Conservation (phyloP, 306 rosid species). For the Inga leiocalycina region DNA sequence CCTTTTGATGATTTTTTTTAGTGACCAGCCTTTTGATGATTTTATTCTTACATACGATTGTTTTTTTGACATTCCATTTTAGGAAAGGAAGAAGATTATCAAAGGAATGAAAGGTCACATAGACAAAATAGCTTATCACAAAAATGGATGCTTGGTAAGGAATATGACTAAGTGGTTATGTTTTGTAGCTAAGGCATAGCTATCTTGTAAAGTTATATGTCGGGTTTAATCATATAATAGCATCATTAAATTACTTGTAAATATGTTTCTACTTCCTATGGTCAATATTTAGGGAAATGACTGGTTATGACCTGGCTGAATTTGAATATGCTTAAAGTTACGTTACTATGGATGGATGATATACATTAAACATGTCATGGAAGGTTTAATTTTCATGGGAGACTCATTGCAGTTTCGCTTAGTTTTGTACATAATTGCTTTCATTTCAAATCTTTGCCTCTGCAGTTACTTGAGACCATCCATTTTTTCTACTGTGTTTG, state of each 20-base stretch:
- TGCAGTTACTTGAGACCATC: background rate
- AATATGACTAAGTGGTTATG: slow-evolving; percentile 23
- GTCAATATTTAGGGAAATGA: background rate
- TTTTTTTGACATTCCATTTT: slow-evolving; percentile 37
- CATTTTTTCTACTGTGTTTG: background rate
- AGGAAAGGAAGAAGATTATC: slow-evolving; percentile 95
- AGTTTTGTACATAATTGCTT: background rate
- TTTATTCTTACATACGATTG: slow-evolving; percentile 28
- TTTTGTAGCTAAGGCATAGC: slow-evolving; percentile 21
- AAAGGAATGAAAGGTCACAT: slow-evolving; percentile 88
- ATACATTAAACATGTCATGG: background rate
- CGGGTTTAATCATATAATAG: background rate
- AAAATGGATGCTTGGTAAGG: slow-evolving; percentile 80
- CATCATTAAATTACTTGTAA: background rate
- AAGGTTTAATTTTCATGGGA: slow-evolving; percentile 4
- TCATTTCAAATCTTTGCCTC: background rate
- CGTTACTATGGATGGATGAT: background rate
- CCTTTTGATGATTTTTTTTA: slow-evolving; percentile 21
- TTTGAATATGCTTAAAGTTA: background rate
- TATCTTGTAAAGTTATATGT: slow-evolving; percentile 19
- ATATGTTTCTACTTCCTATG: slow-evolving; percentile 7
- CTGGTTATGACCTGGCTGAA: slow-evolving; percentile 1
- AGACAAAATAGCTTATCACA: slow-evolving; percentile 72
- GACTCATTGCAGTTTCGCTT: background rate
- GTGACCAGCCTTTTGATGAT: slow-evolving; percentile 9